phyloP scores from a whole-genome alignment of 2,329 filamentous ascomycete genomes.

The Scedosporium apiospermum region DNA sequence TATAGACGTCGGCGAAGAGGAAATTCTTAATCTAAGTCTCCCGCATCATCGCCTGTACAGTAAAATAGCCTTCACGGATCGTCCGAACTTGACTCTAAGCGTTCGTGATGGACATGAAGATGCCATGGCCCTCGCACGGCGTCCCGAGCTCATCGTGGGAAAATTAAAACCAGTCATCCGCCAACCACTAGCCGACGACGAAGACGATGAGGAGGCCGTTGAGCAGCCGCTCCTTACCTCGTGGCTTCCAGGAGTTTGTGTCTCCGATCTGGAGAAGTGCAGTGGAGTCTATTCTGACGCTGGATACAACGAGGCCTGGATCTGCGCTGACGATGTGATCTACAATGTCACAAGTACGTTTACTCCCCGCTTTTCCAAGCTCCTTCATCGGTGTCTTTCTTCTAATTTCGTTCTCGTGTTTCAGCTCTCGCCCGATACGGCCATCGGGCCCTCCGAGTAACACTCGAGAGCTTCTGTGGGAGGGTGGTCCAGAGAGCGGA shows the following conservation, averaged over 20 bases:
- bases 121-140: slow-evolving; percentile 3
- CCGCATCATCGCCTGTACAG: not conserved
- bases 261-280: not conserved
- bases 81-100: not conserved
- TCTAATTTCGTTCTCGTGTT: not conserved
- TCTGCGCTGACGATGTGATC: slow-evolving; percentile 6
- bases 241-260: not conserved
- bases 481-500: too few species aligned
- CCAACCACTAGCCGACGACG: too few species aligned
- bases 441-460: too few species aligned
- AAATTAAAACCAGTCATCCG: not conserved
- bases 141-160: slow-evolving; percentile 3
- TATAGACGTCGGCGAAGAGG: not conserved
- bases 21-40: not conserved
- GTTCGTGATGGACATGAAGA: not conserved
- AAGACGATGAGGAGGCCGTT: too few species aligned
- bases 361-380: too few species aligned
- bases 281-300: not conserved
- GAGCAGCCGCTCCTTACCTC: not conserved
- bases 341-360: slow-evolving; percentile 12
- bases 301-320: slow-evolving; percentile 2
- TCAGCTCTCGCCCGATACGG: not conserved
- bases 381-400: not conserved
- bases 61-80: not conserved
- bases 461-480: too few species aligned